phyloP scores from a whole-genome alignment of 768 basidiomycete genomes.

The Daedalea quercina region DNA sequence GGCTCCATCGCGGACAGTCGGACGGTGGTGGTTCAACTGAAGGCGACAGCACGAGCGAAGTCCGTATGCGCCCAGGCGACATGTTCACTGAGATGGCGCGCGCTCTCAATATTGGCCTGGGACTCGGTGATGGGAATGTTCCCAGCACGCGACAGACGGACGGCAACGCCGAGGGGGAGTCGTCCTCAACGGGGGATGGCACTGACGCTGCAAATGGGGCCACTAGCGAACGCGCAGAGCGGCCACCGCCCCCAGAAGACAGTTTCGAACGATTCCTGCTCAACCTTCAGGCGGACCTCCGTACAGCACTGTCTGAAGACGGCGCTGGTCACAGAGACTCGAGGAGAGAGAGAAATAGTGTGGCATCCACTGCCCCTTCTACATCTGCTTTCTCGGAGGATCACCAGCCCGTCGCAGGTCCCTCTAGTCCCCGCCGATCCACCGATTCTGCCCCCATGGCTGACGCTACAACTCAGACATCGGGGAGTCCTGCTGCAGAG shows the following conservation, averaged over 20 bases:
- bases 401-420: background rate
- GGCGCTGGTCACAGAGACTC: constrained; percentile 2
- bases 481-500: background rate
- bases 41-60: constrained; percentile 1
- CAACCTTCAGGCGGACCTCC: constrained; percentile 69
- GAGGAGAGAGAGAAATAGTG: background rate
- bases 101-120: constrained; percentile 68
- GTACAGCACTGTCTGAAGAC: constrained; percentile 48
- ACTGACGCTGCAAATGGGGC: background rate
- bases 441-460: background rate
- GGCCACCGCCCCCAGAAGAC: constrained; percentile 42
- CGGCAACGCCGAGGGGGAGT: background rate
- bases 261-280: constrained; percentile 79
- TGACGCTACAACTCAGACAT: background rate
- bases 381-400: background rate
- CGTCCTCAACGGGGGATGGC: background rate
- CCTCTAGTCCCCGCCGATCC: background rate
- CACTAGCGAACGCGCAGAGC: constrained; percentile 2
- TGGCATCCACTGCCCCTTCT: background rate
- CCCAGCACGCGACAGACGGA: background rate
- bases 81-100: constrained; percentile 78
- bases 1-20: constrained; percentile 25
- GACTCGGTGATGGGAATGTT: constrained; percentile 16
- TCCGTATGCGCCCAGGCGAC: constrained; percentile 49
- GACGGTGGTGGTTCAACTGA: background rate